Conservation (phyloP, 2,329 filamentous ascomycete species). For the Lecanicillium sp. region DNA sequence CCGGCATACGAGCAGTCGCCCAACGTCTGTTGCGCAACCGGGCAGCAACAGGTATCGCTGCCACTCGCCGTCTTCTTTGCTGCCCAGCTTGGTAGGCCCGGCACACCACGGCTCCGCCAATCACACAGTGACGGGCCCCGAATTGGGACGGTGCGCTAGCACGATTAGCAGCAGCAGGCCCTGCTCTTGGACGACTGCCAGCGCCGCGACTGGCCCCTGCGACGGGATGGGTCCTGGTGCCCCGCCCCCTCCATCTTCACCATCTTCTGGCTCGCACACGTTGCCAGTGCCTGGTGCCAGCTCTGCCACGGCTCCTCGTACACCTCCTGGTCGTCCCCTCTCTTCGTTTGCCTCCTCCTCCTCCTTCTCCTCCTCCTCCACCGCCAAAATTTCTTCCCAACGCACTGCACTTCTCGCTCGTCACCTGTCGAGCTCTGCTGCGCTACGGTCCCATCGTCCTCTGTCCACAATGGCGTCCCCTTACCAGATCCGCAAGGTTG, state of each 20-base stretch:
- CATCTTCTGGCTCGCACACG: neutral
- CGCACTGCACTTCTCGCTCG: conserved; percentile 48
- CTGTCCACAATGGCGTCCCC: conserved; percentile 45
- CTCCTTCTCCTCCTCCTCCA: conserved; percentile 14
- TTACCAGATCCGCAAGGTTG: conserved; percentile 82
- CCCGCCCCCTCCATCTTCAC: conserved; percentile 30
- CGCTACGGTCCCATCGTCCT: conserved; percentile 14
- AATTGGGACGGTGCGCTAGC: neutral
- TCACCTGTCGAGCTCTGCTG: conserved; percentile 37
- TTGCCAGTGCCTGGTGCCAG: neutral
- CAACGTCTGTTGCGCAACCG: no score
- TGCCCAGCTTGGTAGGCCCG: no score
- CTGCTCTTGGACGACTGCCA: neutral
- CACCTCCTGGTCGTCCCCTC: conserved; percentile 4
- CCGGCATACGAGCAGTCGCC: no score
- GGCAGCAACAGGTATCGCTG: no score
- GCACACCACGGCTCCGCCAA: no score
- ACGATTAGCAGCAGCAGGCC: conserved; percentile 4
- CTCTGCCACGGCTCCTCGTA: neutral
- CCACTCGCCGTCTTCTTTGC: no score
- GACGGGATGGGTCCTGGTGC: conserved; percentile 20
- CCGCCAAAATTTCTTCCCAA: conserved; percentile 38
- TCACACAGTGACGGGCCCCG: conserved; percentile 1
- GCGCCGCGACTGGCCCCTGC: conserved; percentile 1
- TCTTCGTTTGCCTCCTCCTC: conserved; percentile 15